Evolutionary conservation across 208 protist species (phyloP), one percentile per base, ranked within the genome.

Genomic region (Leishmania turanica): DNA sequence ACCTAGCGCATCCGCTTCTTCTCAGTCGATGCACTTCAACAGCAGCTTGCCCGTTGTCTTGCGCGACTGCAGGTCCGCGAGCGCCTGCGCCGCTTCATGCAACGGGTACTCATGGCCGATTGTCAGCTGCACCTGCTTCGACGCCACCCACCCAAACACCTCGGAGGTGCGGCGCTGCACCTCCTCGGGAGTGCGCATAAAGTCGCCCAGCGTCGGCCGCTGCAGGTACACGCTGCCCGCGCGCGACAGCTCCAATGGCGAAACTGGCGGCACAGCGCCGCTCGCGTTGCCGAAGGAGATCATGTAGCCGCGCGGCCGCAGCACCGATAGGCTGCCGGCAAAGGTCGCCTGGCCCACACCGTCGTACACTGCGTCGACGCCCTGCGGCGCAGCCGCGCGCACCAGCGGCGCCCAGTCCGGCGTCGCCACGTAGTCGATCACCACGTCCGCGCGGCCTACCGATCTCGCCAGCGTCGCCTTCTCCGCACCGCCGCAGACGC

Each of bases 281-380:
- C 95, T 98, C 27, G 97, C 96, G 84, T 98, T 98, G 80, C 97
- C 97, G 83, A 98, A 98, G 34, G 88, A 89, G 80, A 97, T 95
- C 70, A 98, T 87, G 84, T 88, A 93, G 65, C 97, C 97, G 45
- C 93, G 89, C 45, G 83, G 88, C 47, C 91, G 84, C 56, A 99
- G 85, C 54, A 90, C 86, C 15, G 86, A 86, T 2, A 98, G 82
- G 53, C 87, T 91, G 62, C 89, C 89, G 58, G 88, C 72, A 84
- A 95, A 98, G 27, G 96, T 98, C 3, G 82, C 65, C 72, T 79
- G 64, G 53, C 97, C 97, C 34, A 99, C 96, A 78, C 96, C 95
- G 84, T 99, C 97, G 79, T 94, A 98, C 27, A 98, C 97, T 11
- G 83, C 88, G 82, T 98, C 89, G 40, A 96, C 88, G 53, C 85